Conservation (phyloP, 371 early-diverging fungal species). For the Mortierella sp. region DNA sequence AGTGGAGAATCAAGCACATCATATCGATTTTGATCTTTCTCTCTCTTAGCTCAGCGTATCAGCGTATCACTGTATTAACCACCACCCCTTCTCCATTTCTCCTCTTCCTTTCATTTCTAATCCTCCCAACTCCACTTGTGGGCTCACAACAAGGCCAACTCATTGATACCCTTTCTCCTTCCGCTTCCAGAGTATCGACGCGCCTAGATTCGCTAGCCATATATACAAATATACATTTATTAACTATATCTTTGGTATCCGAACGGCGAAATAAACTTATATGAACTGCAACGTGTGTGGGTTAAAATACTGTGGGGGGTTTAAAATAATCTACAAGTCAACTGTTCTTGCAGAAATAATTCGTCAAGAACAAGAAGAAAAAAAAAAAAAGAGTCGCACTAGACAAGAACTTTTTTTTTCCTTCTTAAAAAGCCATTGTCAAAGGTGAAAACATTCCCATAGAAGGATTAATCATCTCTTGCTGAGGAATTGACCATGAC, state of each 20-base stretch:
- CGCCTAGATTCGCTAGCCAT: not conserved
- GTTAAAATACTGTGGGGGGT: too few relatives aligned
- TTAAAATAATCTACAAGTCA: too few relatives aligned
- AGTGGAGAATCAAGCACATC: too few relatives aligned
- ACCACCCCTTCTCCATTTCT: not conserved
- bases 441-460: constrained; percentile 2
- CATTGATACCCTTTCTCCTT: not conserved
- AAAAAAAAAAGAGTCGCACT: not conserved
- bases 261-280: too few relatives aligned
- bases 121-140: not conserved
- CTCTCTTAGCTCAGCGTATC: not conserved
- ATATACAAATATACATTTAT: not conserved
- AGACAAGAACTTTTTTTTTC: not conserved
- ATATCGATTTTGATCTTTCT: not conserved
- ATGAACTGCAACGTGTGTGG: too few relatives aligned
- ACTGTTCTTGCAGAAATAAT: too few relatives aligned
- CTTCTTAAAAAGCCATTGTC: not conserved
- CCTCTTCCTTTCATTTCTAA: not conserved
- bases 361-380: not conserved
- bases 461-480: constrained; percentile 1
- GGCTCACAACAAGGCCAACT: not conserved
- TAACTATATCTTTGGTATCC: not conserved
- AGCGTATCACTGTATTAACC: not conserved
- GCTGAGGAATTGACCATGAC: not conserved
- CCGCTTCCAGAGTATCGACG: too few relatives aligned